phyloP scores from a whole-genome alignment of 2,329 filamentous ascomycete genomes.

The Colletotrichum phormii region DNA sequence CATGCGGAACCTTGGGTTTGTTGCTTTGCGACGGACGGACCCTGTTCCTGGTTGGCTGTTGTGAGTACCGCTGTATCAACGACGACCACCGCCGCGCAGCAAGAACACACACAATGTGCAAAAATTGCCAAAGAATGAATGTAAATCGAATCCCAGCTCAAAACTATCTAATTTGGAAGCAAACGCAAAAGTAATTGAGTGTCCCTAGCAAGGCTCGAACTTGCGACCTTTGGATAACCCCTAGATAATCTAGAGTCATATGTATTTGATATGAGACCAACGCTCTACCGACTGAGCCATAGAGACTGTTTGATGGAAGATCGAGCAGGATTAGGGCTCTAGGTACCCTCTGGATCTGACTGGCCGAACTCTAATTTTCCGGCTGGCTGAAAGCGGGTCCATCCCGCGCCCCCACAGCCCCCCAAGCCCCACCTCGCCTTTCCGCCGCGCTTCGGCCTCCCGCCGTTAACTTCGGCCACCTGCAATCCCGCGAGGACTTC shows the following conservation, averaged over 20 bases:
- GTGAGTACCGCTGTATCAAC: no score
- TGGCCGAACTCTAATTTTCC: no score
- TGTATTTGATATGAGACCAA: conserved; percentile 30
- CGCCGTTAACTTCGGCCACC: not conserved
- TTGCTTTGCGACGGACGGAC: no score
- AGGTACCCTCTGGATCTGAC: not conserved
- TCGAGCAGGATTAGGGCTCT: accelerated
- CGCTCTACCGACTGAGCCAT: conserved; percentile 37
- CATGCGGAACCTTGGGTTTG: no score
- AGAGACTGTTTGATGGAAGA: not conserved
- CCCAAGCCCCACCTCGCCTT: not conserved
- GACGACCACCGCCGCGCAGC: no score
- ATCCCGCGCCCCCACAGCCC: not conserved
- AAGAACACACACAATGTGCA: not conserved
- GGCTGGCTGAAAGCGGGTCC: no score
- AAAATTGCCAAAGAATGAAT: no score
- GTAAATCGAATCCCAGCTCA: no score
- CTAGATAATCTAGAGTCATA: conserved; percentile 15
- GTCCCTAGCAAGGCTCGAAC: conserved; percentile 36
- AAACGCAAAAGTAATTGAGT: not conserved
- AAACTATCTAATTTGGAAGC: accelerated
- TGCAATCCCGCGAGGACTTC: not conserved
- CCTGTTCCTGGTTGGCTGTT: no score
- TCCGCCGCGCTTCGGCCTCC: not conserved
- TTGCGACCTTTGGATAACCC: conserved; percentile 35